Evolutionary conservation across 2,329 filamentous ascomycete species (phyloP), one percentile per base, ranked within the genome.

Genomic region (Aspergillus unguis): DNA sequence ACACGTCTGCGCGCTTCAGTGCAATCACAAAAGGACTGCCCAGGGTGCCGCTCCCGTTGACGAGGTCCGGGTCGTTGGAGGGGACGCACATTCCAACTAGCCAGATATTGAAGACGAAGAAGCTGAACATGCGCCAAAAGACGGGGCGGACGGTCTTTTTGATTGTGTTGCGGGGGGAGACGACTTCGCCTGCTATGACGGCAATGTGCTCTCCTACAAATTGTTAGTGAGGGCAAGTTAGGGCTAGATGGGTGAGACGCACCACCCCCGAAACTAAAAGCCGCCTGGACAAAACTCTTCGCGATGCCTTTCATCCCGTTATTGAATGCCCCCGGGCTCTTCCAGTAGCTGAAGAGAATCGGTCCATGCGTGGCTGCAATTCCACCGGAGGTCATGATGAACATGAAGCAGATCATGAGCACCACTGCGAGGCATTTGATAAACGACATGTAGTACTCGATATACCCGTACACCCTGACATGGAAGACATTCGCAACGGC

Each of bases 41-140:
- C 4, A 69, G 50, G 1, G 67, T 69, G 9, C 67, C 67, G 9
- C 56, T 58, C 2, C 57, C 59, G 28, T 56, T 67, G 29, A 64
- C 52, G n/a, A 70, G 61, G 33, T 67, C 48, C 0, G 40, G 38
- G 32, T 70, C 67, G 42, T 68, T 36, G 17, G 54, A 67, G 5
- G 66, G 65, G 2, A 70, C 63, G 32, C 65, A 68, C 66, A 70
- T 68, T 4, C 67, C 68, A 6, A 71, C 66, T 0, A 70, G 62
- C 67, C 67, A 70, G 47, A 71, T 67, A 36, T 68, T 68, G 6
- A 69, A 57, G 10, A 70, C 62, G 45, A 69, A 70, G 46, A 70
- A 70, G 2, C 59, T 61, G n/a, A 64, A 64, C 62, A 69, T 69
- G 41, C 67, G 64, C 64, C 63, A 69, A 48, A 69, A 69, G 6